phyloP scores from a whole-genome alignment of 2,329 filamentous ascomycete species.

The Arthrinium puccinioides region DNA sequence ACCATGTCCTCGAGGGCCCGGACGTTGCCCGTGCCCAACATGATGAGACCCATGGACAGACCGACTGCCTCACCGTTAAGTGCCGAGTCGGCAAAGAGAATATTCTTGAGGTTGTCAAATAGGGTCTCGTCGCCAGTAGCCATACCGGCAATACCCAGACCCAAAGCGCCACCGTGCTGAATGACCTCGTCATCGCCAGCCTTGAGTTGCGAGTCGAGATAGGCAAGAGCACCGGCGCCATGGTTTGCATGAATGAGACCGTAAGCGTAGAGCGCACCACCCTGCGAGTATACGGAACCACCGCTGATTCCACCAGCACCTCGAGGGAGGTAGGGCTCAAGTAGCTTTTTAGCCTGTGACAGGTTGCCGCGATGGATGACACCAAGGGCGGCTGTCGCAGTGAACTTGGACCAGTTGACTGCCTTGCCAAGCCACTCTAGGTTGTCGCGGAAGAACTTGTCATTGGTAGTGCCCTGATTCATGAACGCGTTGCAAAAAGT shows the following conservation, averaged over 20 bases:
- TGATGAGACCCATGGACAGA: slow-evolving; percentile 92
- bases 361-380: slow-evolving; percentile 96
- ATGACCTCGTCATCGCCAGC: slow-evolving; percentile 84
- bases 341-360: slow-evolving; percentile 82
- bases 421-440: slow-evolving; percentile 97
- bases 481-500: slow-evolving; percentile 98
- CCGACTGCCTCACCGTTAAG: slow-evolving; percentile 96
- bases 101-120: slow-evolving; percentile 82
- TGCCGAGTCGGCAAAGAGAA: slow-evolving; percentile 88
- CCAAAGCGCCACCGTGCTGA: slow-evolving; percentile 91
- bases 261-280: slow-evolving; percentile 90
- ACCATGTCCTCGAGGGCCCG: slow-evolving; percentile 95
- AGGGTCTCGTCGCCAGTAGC: slow-evolving; percentile 85
- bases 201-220: slow-evolving; percentile 68
- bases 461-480: slow-evolving; percentile 96
- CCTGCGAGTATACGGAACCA: slow-evolving; percentile 91
- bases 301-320: slow-evolving; percentile 55
- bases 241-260: slow-evolving; percentile 97
- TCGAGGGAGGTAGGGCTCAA: slow-evolving; percentile 92
- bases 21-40: slow-evolving; percentile 95
- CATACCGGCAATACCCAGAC: slow-evolving; percentile 95
- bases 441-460: slow-evolving; percentile 98
- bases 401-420: slow-evolving; percentile 99
- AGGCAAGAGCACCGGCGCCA: slow-evolving; percentile 80
- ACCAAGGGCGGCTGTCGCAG: slow-evolving; percentile 88